Evolutionary conservation across 1,284 basidiomycete genomes (phyloP).

Genomic region (Leccinum huronense): DNA sequence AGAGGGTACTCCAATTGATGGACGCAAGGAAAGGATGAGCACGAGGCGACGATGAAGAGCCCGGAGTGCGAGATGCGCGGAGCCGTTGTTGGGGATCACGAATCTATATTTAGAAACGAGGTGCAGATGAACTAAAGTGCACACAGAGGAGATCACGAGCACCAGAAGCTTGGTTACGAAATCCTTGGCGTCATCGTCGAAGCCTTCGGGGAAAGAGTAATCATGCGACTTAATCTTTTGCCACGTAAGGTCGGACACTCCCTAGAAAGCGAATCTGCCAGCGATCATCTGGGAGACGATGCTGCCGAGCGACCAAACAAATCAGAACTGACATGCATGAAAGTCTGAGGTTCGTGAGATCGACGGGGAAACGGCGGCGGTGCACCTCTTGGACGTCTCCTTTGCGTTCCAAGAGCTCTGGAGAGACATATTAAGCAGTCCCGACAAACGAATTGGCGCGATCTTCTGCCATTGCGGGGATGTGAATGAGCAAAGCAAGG

Average conservation of each 20-base stretch:
- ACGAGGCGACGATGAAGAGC: constrained; percentile 53
- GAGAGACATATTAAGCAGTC: constrained; percentile 94
- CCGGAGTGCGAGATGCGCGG: constrained; percentile 52
- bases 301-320: constrained; percentile 98
- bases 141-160: constrained; percentile 31
- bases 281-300: constrained; percentile 97
- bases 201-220: constrained; percentile 71
- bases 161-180: constrained; percentile 67
- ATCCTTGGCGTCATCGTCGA: constrained; percentile 68
- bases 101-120: constrained; percentile 42
- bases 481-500: constrained; percentile 12
- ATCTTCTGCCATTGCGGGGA: constrained; percentile 37
- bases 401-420: constrained; percentile 82
- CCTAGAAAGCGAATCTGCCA: constrained; percentile 88
- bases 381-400: constrained; percentile 69
- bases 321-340: constrained; percentile 64
- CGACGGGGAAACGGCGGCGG: not conserved
- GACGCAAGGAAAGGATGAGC: constrained; percentile 73
- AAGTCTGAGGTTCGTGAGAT: constrained; percentile 5
- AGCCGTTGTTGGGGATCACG: constrained; percentile 71
- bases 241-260: constrained; percentile 79
- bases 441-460: constrained; percentile 88
- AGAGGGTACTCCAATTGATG: constrained; percentile 73
- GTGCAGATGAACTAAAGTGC: constrained; percentile 1
- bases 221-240: constrained; percentile 76